Conservation (phyloP, 2,329 filamentous ascomycete genomes). For the Clonostachys rosea region DNA sequence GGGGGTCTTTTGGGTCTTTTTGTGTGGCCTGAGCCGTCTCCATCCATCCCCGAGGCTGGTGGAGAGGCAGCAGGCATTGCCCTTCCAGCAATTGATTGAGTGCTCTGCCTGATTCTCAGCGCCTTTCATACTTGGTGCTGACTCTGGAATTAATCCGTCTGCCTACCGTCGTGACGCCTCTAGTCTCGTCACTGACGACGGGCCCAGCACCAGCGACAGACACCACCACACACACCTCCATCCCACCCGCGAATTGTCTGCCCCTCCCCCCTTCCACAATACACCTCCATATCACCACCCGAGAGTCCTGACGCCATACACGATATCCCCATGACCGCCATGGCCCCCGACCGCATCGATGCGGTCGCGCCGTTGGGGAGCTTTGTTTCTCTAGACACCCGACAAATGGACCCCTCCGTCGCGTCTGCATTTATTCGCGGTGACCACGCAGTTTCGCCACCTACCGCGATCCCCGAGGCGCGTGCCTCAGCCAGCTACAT, state of each 20-base stretch:
- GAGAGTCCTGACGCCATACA: not conserved
- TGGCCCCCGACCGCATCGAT: not conserved
- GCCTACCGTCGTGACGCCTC: not conserved
- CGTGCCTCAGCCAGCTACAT: constrained; percentile 8
- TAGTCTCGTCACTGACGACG: not conserved
- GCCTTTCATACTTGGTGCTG: not conserved
- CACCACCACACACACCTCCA: not conserved
- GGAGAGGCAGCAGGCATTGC: not conserved
- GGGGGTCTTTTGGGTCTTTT: not conserved
- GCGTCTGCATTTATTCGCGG: no score
- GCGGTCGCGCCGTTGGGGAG: constrained; percentile 7
- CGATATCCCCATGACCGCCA: not conserved
- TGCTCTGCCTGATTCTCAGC: not conserved
- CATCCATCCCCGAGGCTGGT: not conserved
- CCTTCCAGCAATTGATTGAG: not conserved
- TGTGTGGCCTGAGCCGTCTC: not conserved
- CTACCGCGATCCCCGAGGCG: constrained; percentile 11
- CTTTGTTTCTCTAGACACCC: constrained; percentile 9
- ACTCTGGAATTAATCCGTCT: not conserved
- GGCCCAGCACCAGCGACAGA: not conserved
- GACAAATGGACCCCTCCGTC: no score
- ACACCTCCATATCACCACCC: not conserved
- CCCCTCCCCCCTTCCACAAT: not conserved
- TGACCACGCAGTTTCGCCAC: constrained; percentile 1
- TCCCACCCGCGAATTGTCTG: not conserved